These are phyloP conservation scores for Oryza glumipatula DNA, from an alignment of 176 grass and related monocot genomes.

Conservation along the genomic window DNA sequence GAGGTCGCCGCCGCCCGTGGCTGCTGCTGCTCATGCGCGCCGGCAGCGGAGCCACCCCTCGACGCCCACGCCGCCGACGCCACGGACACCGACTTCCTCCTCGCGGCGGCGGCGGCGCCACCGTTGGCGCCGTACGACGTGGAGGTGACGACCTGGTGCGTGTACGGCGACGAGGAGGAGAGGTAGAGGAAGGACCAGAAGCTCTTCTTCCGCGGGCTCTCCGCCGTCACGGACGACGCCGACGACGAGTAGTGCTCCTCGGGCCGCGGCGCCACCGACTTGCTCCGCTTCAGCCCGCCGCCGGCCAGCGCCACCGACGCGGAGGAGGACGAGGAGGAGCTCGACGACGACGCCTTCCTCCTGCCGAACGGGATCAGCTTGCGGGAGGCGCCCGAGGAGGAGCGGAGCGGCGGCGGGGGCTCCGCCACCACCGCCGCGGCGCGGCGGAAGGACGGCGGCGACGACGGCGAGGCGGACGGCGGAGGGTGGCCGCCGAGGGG, in stretches of 20 bases:
- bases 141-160: constrained; percentile 33
- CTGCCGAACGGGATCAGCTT: constrained; percentile 44
- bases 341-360: constrained; percentile 36
- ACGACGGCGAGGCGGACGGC: constrained; percentile 58
- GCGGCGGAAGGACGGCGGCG: constrained; percentile 60
- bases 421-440: constrained; percentile 16
- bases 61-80: constrained; percentile 40
- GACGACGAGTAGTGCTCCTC: constrained; percentile 37
- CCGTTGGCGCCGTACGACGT: background rate
- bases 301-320: constrained; percentile 1
- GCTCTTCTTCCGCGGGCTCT: constrained; percentile 92
- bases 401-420: constrained; percentile 5
- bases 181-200: constrained; percentile 93
- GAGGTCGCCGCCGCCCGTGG: background rate
- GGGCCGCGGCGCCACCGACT: constrained; percentile 72
- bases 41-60: background rate
- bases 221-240: constrained; percentile 43
- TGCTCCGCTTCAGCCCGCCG: constrained; percentile 62
- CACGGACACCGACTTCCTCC: constrained; percentile 51
- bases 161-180: constrained; percentile 48
- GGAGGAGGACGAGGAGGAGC: background rate
- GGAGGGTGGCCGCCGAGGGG: constrained; percentile 65
- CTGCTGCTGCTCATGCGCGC: constrained; percentile 42
- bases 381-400: constrained; percentile 18
- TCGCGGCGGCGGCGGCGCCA: constrained; percentile 28